Conservation (phyloP, 768 basidiomycete genomes). For the Punctularia strigosozonata region DNA sequence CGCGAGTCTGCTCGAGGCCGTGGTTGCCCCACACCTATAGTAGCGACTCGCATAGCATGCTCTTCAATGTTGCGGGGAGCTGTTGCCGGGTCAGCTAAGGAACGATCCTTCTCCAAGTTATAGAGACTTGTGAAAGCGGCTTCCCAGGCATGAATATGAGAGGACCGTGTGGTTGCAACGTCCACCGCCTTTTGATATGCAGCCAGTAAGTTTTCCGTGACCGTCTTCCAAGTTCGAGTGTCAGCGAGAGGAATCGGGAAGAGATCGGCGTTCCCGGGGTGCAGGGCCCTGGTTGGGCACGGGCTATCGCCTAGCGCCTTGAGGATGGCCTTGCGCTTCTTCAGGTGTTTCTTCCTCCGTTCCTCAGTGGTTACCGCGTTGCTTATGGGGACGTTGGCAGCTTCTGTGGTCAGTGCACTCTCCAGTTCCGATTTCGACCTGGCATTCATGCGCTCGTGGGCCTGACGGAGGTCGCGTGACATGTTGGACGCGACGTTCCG, state of each 20-base stretch:
- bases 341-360: conserved; percentile 3
- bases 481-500: conserved; percentile 44
- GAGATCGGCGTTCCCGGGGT: conserved; percentile 11
- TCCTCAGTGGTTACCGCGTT: conserved; percentile 3
- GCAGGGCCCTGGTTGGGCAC: conserved; percentile 16
- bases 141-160: conserved; percentile 51
- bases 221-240: conserved; percentile 25
- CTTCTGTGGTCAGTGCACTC: conserved; percentile 3
- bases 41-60: conserved; percentile 40
- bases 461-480: conserved; percentile 22
- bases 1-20: conserved; percentile 47
- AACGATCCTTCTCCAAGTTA: conserved; percentile 29
- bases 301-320: conserved; percentile 13
- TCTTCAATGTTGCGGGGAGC: conserved; percentile 31
- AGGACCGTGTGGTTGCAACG: conserved; percentile 35
- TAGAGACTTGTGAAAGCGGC: conserved; percentile 43
- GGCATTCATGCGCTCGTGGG: conserved; percentile 17
- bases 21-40: conserved; percentile 40
- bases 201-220: conserved; percentile 21
- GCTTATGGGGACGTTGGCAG: conserved; percentile 8
- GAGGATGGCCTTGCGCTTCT: conserved; percentile 4
- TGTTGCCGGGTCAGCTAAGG: conserved; percentile 17
- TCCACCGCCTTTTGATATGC: conserved; percentile 28
- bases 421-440: conserved; percentile 14
- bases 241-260: conserved; percentile 22